A percentile compares a stretch with the other conserved stretches of the same genome.
These are phyloP conservation scores for Penicillium polonicum DNA, from an alignment of 2,329 filamentous ascomycete genomes.

Conservation along the genomic window DNA sequence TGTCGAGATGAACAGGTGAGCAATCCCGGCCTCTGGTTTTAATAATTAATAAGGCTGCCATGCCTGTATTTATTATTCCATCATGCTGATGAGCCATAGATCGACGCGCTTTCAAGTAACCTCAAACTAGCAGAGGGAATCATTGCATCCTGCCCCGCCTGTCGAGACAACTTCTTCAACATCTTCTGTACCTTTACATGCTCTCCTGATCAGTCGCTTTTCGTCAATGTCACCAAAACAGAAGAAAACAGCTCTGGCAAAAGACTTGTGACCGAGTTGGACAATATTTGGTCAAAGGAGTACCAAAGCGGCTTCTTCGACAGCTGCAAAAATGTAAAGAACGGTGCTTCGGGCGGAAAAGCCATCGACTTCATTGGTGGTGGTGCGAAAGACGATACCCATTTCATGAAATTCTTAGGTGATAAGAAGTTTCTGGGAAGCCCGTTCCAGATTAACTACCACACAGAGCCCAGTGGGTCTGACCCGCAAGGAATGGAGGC, in stretches of 20 bases:
- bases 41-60: neutral
- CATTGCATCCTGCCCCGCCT: slow-evolving; percentile 91
- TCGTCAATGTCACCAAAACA: slow-evolving; percentile 84
- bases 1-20: slow-evolving; percentile 73
- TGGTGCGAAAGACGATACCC: slow-evolving; percentile 83
- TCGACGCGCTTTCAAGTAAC: slow-evolving; percentile 77
- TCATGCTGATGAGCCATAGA: slow-evolving; percentile 47
- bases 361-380: slow-evolving; percentile 97
- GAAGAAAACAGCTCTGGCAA: slow-evolving; percentile 55
- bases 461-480: slow-evolving; percentile 58
- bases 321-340: slow-evolving; percentile 99
- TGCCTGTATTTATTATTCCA: neutral
- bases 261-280: slow-evolving; percentile 78
- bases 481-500: slow-evolving; percentile 69
- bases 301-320: slow-evolving; percentile 89
- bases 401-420: slow-evolving; percentile 87
- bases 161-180: slow-evolving; percentile 98
- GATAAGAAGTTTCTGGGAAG: slow-evolving; percentile 88
- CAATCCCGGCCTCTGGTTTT: neutral
- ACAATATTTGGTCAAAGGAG: slow-evolving; percentile 79
- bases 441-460: slow-evolving; percentile 96
- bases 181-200: slow-evolving; percentile 98
- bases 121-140: slow-evolving; percentile 83
- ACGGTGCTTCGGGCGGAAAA: slow-evolving; percentile 86
- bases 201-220: slow-evolving; percentile 92